phyloP scores from a whole-genome alignment of 2,329 filamentous ascomycete genomes.

The Diplodia scrobiculata region DNA sequence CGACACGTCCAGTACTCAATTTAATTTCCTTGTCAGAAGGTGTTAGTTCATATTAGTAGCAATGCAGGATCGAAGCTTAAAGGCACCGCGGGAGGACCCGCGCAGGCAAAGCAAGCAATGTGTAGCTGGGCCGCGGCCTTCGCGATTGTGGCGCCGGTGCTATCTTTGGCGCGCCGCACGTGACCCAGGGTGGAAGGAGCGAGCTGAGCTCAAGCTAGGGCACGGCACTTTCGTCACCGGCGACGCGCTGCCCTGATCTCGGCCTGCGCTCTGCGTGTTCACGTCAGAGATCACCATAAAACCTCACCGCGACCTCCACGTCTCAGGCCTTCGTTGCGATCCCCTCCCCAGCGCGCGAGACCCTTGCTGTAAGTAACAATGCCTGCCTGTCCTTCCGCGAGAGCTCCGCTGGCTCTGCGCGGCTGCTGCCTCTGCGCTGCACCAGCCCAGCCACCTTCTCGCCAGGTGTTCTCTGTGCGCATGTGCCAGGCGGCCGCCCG shows the following conservation, averaged over 20 bases:
- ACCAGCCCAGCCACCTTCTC: slow-evolving; percentile 36
- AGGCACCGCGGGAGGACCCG: slow-evolving; percentile 16
- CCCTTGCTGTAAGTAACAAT: slow-evolving; percentile 38
- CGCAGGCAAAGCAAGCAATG: not conserved
- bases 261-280: slow-evolving; percentile 22
- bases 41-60: slow-evolving; percentile 12
- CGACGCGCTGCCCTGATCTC: slow-evolving; percentile 25
- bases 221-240: slow-evolving; percentile 27
- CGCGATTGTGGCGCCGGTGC: not conserved
- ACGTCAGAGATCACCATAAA: slow-evolving; percentile 28
- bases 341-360: slow-evolving; percentile 1
- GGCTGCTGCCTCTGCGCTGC: slow-evolving; percentile 20
- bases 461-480: slow-evolving; percentile 36
- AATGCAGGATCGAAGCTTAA: slow-evolving; percentile 25
- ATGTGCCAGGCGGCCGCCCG: slow-evolving; percentile 16
- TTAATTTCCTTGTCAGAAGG: slow-evolving; percentile 39
- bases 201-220: slow-evolving; percentile 21
- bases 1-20: slow-evolving; percentile 41
- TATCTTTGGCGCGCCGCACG: slow-evolving; percentile 23
- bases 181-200: not conserved
- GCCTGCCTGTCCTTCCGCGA: not conserved
- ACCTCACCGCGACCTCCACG: slow-evolving; percentile 17
- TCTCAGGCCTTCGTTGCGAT: slow-evolving; percentile 7
- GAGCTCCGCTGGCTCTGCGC: not conserved
- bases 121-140: not conserved